A percentile compares a stretch with the other conserved stretches of the same genome.
Evolutionary conservation across 345 rosid species (phyloP).

Genomic region (Citrus australasica): DNA sequence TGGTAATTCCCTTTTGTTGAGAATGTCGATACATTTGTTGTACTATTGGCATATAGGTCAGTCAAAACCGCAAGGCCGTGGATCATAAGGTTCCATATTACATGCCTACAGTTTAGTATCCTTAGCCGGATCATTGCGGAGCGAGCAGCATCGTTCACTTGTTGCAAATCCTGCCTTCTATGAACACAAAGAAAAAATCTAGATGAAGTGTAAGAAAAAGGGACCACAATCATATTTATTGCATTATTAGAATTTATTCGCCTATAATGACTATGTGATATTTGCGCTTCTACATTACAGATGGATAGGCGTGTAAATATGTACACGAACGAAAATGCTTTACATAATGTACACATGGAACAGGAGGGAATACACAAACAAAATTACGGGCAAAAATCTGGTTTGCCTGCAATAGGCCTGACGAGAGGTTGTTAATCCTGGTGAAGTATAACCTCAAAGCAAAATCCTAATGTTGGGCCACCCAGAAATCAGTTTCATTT

Average conservation of each 20-base stretch:
- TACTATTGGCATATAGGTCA: too few relatives aligned
- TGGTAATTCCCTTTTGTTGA: too few relatives aligned
- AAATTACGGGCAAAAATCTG: background rate
- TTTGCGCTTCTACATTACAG: background rate
- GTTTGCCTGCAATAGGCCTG: background rate
- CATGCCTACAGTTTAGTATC: background rate
- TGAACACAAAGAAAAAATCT: background rate
- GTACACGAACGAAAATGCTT: background rate
- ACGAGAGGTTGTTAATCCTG: background rate
- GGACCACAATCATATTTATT: background rate
- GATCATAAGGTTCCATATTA: too few relatives aligned
- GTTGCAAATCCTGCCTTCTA: too few relatives aligned
- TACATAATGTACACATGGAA: background rate
- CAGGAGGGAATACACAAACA: background rate
- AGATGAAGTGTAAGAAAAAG: background rate
- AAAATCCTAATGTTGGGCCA: background rate
- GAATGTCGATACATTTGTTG: too few relatives aligned
- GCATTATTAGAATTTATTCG: background rate
- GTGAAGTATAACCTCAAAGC: background rate
- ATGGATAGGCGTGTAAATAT: background rate
- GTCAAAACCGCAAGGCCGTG: background rate
- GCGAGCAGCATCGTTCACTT: too few relatives aligned
- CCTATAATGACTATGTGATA: background rate
- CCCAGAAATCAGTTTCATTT: background rate
- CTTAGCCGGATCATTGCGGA: too few relatives aligned